These are phyloP conservation scores for Boletus patriciae DNA, from an alignment of 768 basidiomycete species.

Conservation along the genomic window DNA sequence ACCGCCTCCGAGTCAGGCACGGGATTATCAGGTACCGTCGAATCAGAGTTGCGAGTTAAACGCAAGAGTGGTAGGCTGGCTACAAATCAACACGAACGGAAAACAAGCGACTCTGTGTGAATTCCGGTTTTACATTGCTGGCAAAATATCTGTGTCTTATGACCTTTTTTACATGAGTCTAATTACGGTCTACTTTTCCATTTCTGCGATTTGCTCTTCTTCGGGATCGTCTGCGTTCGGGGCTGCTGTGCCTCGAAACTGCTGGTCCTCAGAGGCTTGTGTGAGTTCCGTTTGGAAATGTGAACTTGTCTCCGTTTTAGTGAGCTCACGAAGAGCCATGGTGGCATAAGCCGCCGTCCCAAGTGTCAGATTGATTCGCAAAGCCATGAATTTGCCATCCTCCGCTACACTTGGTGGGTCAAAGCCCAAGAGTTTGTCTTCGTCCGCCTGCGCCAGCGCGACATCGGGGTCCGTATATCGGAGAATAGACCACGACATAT, in stretches of 20 bases:
- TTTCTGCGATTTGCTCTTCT: slow-evolving; percentile 12
- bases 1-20: not conserved
- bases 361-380: slow-evolving; percentile 83
- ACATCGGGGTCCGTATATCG: slow-evolving; percentile 94
- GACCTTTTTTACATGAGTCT: not conserved
- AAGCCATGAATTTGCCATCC: slow-evolving; percentile 81
- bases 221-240: slow-evolving; percentile 26
- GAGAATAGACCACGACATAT: slow-evolving; percentile 78
- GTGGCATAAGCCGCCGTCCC: slow-evolving; percentile 95
- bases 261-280: slow-evolving; percentile 76
- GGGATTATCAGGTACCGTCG: too few relatives aligned
- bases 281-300: slow-evolving; percentile 86
- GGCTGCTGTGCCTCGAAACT: slow-evolving; percentile 57
- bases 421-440: slow-evolving; percentile 84
- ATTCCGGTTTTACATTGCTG: not conserved
- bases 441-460: slow-evolving; percentile 90
- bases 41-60: too few relatives aligned
- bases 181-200: slow-evolving; percentile 1
- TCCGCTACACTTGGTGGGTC: slow-evolving; percentile 65
- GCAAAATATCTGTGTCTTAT: not conserved
- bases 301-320: slow-evolving; percentile 93
- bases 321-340: slow-evolving; percentile 94
- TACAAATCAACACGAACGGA: not conserved
- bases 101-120: not conserved
- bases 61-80: too few relatives aligned